Conservation (phyloP, 2,329 filamentous ascomycete genomes). For the Fusarium graminum region DNA sequence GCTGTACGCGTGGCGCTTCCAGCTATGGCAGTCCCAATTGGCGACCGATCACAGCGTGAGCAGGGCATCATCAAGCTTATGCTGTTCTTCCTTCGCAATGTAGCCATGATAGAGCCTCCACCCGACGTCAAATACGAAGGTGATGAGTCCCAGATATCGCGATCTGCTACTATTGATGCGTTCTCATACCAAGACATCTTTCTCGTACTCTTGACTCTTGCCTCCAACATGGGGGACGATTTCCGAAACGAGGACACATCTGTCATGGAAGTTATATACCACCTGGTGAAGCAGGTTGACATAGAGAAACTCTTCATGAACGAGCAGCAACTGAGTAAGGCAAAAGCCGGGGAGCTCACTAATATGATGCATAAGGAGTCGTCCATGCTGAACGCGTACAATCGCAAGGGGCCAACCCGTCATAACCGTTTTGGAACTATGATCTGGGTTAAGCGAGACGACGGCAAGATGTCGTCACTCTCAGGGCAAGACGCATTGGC, state of each 20-base stretch:
- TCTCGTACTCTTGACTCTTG: constrained; percentile 84
- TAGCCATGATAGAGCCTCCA: constrained; percentile 85
- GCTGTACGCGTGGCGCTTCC: constrained; percentile 85
- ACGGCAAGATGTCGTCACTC: constrained; percentile 85
- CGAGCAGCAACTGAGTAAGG: constrained; percentile 76
- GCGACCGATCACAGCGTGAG: constrained; percentile 82
- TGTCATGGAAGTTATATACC: constrained; percentile 92
- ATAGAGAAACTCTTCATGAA: constrained; percentile 87
- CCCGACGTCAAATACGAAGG: constrained; percentile 80
- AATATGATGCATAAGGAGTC: constrained; percentile 84
- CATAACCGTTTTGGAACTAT: constrained; percentile 97
- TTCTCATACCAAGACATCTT: constrained; percentile 94
- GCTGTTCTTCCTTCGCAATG: constrained; percentile 89
- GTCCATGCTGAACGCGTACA: constrained; percentile 82
- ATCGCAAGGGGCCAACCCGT: constrained; percentile 82
- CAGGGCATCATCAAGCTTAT: constrained; percentile 93
- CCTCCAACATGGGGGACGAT: constrained; percentile 93
- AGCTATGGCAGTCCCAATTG: constrained; percentile 82
- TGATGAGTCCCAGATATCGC: constrained; percentile 90
- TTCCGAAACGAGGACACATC: constrained; percentile 90
- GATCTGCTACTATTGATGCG: constrained; percentile 87
- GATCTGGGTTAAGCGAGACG: constrained; percentile 93
- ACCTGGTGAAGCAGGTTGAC: constrained; percentile 91
- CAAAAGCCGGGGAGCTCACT: constrained; percentile 79
- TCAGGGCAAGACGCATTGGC: constrained; percentile 89